Evolutionary conservation across 345 rosid species (phyloP), one percentile per base, ranked within the genome.

Genomic region (Bretschneidera sinensis): DNA sequence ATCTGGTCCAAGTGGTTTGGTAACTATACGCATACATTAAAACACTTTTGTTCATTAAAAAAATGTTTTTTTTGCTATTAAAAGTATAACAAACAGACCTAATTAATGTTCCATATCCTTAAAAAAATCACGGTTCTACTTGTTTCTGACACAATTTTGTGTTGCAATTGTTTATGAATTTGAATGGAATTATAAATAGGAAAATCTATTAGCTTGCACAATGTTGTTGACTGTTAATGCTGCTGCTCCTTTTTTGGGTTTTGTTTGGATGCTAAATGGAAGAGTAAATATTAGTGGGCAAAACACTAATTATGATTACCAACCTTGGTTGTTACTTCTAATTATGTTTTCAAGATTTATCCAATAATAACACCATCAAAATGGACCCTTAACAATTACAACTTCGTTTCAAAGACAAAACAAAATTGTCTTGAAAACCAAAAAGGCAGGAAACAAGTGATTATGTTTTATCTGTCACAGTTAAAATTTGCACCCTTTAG

Each of bases 1-100:
- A 61, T 55, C 62, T 57, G 64, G 68, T 63, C 68, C 55, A 63
- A 57, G 43, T 51, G 60, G 57, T 57, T 72, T 51, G 61, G 68
- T 56, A 15, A 45, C 45, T 65, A n/a, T n/a, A n/a, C n/a, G n/a
- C n/a, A n/a, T n/a, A n/a, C n/a, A n/a, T n/a, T n/a, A n/a, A n/a
- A n/a, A n/a, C n/a, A n/a, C n/a, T n/a, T n/a, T n/a, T n/a, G n/a
- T n/a, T n/a, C n/a, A n/a, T n/a, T n/a, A n/a, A n/a, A n/a, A n/a
- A n/a, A n/a, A n/a, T n/a, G n/a, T n/a, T n/a, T n/a, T n/a, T n/a
- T n/a, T n/a, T n/a, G n/a, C n/a, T n/a, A n/a, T n/a, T n/a, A n/a
- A n/a, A n/a, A n/a, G 62, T 60, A 59, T 55, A 51, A 20, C 21
- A 54, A 52, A 17, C 22, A 24, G 53, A 25, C 65, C 24, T 35